These are phyloP conservation scores for Prunus yedoensis DNA, from an alignment of 331 rosid genomes.

Conservation along the genomic window DNA sequence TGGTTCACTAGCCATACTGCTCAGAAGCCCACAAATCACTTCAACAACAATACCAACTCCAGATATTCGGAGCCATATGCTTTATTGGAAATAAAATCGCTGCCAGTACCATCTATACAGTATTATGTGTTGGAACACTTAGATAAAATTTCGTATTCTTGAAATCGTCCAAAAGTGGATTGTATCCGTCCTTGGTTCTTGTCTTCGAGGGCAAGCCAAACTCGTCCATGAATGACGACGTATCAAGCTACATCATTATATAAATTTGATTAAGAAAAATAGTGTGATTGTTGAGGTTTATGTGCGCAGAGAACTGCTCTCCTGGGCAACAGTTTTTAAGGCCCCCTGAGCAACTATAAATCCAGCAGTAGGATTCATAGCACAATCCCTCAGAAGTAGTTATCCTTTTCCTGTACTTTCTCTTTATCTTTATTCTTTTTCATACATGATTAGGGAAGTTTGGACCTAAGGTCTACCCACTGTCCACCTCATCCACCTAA, in stretches of 20 bases:
- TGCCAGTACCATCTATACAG: slow-evolving; percentile 27
- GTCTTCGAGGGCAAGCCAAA: slow-evolving; percentile 87
- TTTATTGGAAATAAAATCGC: background rate
- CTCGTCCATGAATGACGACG: slow-evolving; percentile 95
- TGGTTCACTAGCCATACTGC: background rate
- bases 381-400: background rate
- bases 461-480: background rate
- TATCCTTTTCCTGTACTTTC: background rate
- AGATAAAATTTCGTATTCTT: slow-evolving; percentile 86
- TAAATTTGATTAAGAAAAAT: slow-evolving; percentile 18
- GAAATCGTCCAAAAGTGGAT: slow-evolving; percentile 91
- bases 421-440: background rate
- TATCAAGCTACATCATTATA: slow-evolving; percentile 62
- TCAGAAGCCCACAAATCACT: background rate
- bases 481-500: background rate
- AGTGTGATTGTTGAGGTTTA: background rate
- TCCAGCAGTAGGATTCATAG: background rate
- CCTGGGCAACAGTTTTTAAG: no score
- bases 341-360: background rate
- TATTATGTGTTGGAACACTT: slow-evolving; percentile 89
- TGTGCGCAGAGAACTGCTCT: no score
- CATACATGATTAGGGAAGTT: background rate
- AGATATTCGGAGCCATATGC: background rate
- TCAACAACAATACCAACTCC: background rate
- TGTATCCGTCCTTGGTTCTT: slow-evolving; percentile 88